A percentile compares a stretch with the other conserved stretches of the same genome.
Conservation (phyloP, 2,329 filamentous ascomycete species). For the Sclerotinia nivalis region DNA sequence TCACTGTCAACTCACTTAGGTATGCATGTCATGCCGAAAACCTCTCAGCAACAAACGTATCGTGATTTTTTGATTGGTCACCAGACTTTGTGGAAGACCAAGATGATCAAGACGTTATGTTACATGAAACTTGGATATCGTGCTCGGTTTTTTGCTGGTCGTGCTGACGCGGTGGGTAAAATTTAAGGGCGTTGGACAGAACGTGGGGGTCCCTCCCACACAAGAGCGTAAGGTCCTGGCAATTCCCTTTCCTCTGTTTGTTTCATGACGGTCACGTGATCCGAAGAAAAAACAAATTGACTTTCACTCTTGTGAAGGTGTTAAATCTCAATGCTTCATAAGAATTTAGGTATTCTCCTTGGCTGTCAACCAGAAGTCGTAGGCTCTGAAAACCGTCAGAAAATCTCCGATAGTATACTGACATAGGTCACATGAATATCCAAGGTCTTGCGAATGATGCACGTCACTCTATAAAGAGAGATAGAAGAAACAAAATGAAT, state of each 20-base stretch:
- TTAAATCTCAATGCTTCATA: neutral
- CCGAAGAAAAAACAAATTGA: accelerated
- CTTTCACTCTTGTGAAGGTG: neutral
- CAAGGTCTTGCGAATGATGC: neutral
- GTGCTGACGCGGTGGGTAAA: neutral
- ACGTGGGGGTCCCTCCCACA: neutral
- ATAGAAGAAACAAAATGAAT: no score
- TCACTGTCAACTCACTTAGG: neutral
- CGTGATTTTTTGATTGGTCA: neutral
- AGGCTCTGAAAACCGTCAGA: neutral
- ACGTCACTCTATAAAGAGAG: no score
- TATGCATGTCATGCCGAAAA: neutral
- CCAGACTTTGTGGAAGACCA: neutral
- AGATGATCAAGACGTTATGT: neutral
- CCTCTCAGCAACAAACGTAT: neutral
- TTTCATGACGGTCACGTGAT: neutral
- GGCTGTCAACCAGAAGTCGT: no score
- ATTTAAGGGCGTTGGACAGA: neutral
- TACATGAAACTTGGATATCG: neutral
- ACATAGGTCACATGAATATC: neutral
- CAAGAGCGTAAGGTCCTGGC: neutral
- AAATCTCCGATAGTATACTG: neutral
- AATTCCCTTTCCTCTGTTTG: neutral
- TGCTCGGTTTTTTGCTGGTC: neutral
- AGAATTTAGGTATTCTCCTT: neutral